phyloP scores from a whole-genome alignment of 306 rosid genomes.

The Oxytropis ochrocephala region DNA sequence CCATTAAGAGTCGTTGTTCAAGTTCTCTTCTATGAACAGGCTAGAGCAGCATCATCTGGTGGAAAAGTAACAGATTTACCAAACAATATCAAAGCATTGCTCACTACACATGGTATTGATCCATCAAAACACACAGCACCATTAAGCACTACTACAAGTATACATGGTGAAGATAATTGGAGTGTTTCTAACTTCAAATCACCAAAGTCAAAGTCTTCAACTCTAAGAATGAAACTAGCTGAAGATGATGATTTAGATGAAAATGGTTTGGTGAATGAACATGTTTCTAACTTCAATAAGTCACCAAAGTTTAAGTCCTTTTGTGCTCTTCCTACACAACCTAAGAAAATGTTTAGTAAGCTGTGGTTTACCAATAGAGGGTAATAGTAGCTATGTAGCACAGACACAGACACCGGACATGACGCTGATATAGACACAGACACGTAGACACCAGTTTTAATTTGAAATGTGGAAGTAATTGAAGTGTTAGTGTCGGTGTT shows the following conservation, averaged over 20 bases:
- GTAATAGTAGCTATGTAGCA: no score
- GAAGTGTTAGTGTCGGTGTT: no score
- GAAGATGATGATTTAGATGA: slow-evolving; percentile 74
- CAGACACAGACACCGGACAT: no score
- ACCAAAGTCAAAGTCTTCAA: slow-evolving; percentile 72
- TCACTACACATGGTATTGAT: slow-evolving; percentile 74
- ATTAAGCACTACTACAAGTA: slow-evolving; percentile 52
- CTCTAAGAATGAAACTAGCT: slow-evolving; percentile 87
- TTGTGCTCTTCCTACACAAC: slow-evolving; percentile 71
- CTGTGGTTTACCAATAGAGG: slow-evolving; percentile 69
- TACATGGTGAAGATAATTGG: slow-evolving; percentile 82
- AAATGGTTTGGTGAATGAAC: slow-evolving; percentile 26
- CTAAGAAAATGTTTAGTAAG: slow-evolving; percentile 84
- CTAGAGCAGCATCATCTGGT: slow-evolving; percentile 63
- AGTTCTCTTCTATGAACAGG: slow-evolving; percentile 98
- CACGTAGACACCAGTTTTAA: no score
- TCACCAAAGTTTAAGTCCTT: slow-evolving; percentile 47
- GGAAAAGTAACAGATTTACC: slow-evolving; percentile 79
- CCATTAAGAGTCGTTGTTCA: slow-evolving; percentile 96
- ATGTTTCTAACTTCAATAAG: no score
- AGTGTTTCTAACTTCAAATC: slow-evolving; percentile 79
- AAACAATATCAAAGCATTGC: slow-evolving; percentile 71
- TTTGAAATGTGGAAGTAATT: no score
- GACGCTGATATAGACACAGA: no score
- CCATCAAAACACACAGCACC: slow-evolving; percentile 63